phyloP scores from a whole-genome alignment of 176 grass and related monocot species.

The Panicum miliaceum region DNA sequence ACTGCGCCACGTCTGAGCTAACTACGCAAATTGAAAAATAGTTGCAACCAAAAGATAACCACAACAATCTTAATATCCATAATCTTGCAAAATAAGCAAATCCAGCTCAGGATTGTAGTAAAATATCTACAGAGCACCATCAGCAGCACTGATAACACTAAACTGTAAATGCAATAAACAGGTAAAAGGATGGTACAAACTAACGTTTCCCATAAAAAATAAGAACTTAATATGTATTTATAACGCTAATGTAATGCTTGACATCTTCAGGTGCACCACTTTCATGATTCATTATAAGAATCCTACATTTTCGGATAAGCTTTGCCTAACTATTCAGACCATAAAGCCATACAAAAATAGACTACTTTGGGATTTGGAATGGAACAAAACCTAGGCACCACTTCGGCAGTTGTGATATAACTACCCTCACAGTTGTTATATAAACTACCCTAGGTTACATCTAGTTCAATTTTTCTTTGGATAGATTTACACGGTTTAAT shows the following conservation, averaged over 20 bases:
- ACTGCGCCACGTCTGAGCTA: neutral
- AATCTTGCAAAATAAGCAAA: neutral
- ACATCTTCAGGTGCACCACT: neutral
- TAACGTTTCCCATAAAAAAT: neutral
- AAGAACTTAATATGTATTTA: neutral
- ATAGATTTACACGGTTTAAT: neutral
- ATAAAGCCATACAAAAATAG: neutral
- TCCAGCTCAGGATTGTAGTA: neutral
- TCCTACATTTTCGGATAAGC: neutral
- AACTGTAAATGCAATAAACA: neutral
- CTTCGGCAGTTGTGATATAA: neutral
- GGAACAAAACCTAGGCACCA: neutral
- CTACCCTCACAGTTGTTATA: neutral
- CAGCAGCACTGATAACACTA: neutral
- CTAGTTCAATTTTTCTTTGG: neutral
- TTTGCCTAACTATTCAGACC: neutral
- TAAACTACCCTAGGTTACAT: neutral
- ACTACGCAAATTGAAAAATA: neutral
- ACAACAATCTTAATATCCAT: neutral
- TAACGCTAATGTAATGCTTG: neutral
- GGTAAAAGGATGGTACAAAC: neutral
- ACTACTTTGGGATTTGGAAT: neutral
- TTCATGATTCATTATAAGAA: neutral
- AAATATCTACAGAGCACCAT: neutral
- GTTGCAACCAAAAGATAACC: neutral